Base-by-base conservation (phyloP, 352 stramenopile species). In the Phytophthora megakarya region DNA sequence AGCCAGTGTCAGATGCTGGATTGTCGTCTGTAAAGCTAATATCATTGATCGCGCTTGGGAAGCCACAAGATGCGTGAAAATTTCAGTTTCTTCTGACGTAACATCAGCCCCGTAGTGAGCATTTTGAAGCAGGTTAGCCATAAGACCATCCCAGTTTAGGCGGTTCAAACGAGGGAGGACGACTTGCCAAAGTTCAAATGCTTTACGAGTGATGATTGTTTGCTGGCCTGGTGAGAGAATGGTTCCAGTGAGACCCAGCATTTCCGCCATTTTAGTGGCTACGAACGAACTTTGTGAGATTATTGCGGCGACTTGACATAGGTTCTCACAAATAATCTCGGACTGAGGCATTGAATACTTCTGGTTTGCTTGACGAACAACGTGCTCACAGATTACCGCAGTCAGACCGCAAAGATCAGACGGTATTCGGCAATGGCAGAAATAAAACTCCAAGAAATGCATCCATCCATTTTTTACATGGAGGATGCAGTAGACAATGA, bases 401-500 rank as follows among this genome's bases (percentile, higher is more conserved):
- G 61, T 65, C 32, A 90, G 44, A 22, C 43, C 71, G 35, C 72
- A 82, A 30, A 91, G 60, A 32, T 87, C 68, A 9, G 72, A 75
- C 15, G 81, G 68, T 19, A 67, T 55, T 16, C 65, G 57, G 13
- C 65, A 80, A 22, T 88, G 68, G 37, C 65, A 85, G 54, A 91
- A 95, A 65, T 87, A 89, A 61, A 90, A 80, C 50, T 95, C 86
- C 28, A 93, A 55, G 23, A 92, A 80, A 60, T 93, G 76, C 61
- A 93, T 80, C 87, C 87, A 95, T 1, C 87, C 87, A 33, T 90
- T 91, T 40, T 75, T 81, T 25, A 93, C 84, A 28, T 86, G 61
- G 16, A 92, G 56, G 6, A 92, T 68, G 45, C 76, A 89, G 60
- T 93, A 92, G 15, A 87, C 71, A 38, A 88, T 57, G 10, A 93